These are phyloP conservation scores for Anisodus tanguticus DNA, from an alignment of 257 asterid species.

Conservation along the genomic window DNA sequence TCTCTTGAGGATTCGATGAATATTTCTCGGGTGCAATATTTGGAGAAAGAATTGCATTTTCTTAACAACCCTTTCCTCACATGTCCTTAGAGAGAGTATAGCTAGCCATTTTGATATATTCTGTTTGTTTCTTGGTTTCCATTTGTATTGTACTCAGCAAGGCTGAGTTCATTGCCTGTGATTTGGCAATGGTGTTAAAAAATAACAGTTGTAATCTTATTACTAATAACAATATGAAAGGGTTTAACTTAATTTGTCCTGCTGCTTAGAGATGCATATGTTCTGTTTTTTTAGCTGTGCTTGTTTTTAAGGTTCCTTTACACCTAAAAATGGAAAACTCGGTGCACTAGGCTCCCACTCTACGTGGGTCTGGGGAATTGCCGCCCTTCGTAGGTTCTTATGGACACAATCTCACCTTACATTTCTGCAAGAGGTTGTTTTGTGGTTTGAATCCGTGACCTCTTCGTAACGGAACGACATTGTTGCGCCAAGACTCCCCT, in stretches of 20 bases:
- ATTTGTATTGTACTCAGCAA: slow-evolving; percentile 25
- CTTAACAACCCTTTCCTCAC: not conserved
- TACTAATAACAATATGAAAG: slow-evolving; percentile 21
- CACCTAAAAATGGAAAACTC: not conserved
- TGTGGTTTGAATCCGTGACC: no score
- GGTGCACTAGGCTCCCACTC: not conserved
- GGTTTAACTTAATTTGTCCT: not conserved
- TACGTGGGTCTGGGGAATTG: not conserved
- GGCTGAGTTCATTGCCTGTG: slow-evolving; percentile 26
- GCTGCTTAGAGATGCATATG: not conserved
- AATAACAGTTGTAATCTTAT: not conserved
- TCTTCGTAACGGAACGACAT: no score
- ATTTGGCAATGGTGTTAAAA: slow-evolving; percentile 22
- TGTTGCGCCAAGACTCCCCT: no score
- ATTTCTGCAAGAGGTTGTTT: not conserved
- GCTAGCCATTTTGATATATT: slow-evolving; percentile 1
- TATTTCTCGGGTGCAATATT: not conserved
- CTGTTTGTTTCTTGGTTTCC: not conserved
- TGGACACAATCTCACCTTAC: not conserved
- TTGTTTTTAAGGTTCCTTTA: not conserved
- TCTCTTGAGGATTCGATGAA: not conserved
- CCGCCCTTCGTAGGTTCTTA: not conserved
- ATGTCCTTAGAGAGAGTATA: not conserved
- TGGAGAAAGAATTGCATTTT: slow-evolving; percentile 20
- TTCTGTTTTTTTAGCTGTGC: not conserved